Conservation (phyloP, 345 rosid genomes). For the Microcos paniculata region DNA sequence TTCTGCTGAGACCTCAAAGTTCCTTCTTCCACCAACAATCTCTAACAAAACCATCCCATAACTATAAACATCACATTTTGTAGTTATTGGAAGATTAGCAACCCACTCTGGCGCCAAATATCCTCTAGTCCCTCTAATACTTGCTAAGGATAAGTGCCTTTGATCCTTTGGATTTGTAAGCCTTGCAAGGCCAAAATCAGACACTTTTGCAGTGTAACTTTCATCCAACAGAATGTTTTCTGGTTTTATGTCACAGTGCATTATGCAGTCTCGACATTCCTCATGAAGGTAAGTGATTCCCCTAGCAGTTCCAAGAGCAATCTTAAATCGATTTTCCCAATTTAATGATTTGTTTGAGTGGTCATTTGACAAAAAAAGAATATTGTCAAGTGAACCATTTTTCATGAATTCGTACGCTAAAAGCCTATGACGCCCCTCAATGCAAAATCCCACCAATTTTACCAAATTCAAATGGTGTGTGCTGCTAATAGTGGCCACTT, state of each 20-base stretch:
- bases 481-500: slow-evolving; percentile 66
- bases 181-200: slow-evolving; percentile 65
- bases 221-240: slow-evolving; percentile 61
- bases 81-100: slow-evolving; percentile 51
- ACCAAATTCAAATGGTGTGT: slow-evolving; percentile 70
- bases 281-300: slow-evolving; percentile 71
- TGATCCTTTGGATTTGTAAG: slow-evolving; percentile 51
- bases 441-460: slow-evolving; percentile 62
- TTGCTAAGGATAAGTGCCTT: slow-evolving; percentile 37
- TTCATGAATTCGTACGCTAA: slow-evolving; percentile 68
- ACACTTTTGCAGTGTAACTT: slow-evolving; percentile 48
- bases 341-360: slow-evolving; percentile 32
- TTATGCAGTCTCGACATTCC: slow-evolving; percentile 61
- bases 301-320: slow-evolving; percentile 57
- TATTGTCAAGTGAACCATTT: slow-evolving; percentile 62
- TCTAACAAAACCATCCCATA: slow-evolving; percentile 66
- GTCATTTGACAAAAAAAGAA: slow-evolving; percentile 34
- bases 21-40: slow-evolving; percentile 55
- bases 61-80: slow-evolving; percentile 66
- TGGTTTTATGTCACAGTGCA: slow-evolving; percentile 59
- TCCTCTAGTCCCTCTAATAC: slow-evolving; percentile 63
- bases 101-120: slow-evolving; percentile 68
- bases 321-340: slow-evolving; percentile 57
- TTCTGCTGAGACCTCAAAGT: slow-evolving; percentile 42
- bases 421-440: slow-evolving; percentile 58